phyloP scores from a whole-genome alignment of 164 flowering plant species.

The Tetracentron sinense region DNA sequence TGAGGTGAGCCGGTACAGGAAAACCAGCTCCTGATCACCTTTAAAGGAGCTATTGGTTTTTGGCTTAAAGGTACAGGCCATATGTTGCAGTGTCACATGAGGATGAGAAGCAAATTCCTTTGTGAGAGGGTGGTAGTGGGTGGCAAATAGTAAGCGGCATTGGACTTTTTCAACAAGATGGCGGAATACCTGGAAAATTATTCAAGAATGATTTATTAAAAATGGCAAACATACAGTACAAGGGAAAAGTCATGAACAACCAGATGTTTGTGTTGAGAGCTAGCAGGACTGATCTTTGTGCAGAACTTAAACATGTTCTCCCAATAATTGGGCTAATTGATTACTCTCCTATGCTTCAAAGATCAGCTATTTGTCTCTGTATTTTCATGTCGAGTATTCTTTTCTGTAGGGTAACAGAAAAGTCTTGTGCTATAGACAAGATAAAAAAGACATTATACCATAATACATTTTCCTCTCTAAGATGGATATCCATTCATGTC shows the following conservation, averaged over 20 bases:
- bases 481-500: too few relatives aligned
- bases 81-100: slow-evolving; percentile 74
- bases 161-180: slow-evolving; percentile 90
- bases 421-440: too few relatives aligned
- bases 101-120: slow-evolving; percentile 93
- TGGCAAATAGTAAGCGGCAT: slow-evolving; percentile 87
- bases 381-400: too few relatives aligned
- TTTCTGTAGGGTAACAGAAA: too few relatives aligned
- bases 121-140: slow-evolving; percentile 92
- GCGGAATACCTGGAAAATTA: slow-evolving; percentile 64
- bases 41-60: slow-evolving; percentile 22
- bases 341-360: too few relatives aligned
- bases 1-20: slow-evolving; percentile 67
- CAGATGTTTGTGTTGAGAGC: too few relatives aligned
- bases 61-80: slow-evolving; percentile 67
- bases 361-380: too few relatives aligned
- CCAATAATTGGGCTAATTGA: too few relatives aligned
- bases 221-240: background rate
- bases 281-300: too few relatives aligned
- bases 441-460: too few relatives aligned
- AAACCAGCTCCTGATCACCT: slow-evolving; percentile 55
- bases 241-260: background rate
- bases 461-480: too few relatives aligned
- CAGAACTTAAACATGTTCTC: too few relatives aligned
- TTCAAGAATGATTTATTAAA: background rate